Evolutionary conservation across 179 eudicot species (phyloP).

Genomic region (Patellifolia procumbens): DNA sequence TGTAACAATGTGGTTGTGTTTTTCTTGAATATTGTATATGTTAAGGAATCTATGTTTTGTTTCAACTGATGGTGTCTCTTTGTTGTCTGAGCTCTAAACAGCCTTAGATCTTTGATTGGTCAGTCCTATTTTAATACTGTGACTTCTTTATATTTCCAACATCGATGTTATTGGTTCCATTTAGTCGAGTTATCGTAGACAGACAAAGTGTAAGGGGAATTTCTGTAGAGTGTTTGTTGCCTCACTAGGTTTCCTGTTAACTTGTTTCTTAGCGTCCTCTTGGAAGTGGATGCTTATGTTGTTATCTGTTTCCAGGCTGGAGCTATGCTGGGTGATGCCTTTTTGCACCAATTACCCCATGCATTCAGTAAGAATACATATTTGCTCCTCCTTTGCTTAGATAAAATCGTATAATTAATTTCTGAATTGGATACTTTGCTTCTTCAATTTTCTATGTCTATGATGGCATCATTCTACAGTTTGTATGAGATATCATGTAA

Average conservation of each 20-base stretch:
- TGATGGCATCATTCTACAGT: neutral
- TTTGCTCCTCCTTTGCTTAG: neutral
- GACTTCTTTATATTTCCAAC: neutral
- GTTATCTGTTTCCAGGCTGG: slow-evolving; percentile 69
- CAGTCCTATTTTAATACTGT: neutral
- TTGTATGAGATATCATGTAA: neutral
- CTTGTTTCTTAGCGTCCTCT: neutral
- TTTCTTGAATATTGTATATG: neutral
- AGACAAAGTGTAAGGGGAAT: neutral
- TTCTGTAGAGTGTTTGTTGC: neutral
- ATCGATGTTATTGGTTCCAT: neutral
- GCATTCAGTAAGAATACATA: slow-evolving; percentile 79
- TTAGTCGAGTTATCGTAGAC: neutral
- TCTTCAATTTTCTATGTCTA: neutral
- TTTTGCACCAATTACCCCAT: slow-evolving; percentile 95
- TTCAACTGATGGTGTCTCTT: too few species aligned
- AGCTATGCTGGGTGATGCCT: slow-evolving; percentile 98
- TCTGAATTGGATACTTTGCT: neutral
- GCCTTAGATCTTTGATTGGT: neutral
- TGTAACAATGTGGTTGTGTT: too few species aligned
- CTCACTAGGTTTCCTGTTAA: neutral
- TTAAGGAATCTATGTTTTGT: neutral
- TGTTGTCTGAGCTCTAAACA: neutral
- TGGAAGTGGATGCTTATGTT: slow-evolving; percentile 7
- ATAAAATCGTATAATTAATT: neutral